phyloP scores from a whole-genome alignment of 192 early-diverging fungal species.

The Entomortierella beljakovae region DNA sequence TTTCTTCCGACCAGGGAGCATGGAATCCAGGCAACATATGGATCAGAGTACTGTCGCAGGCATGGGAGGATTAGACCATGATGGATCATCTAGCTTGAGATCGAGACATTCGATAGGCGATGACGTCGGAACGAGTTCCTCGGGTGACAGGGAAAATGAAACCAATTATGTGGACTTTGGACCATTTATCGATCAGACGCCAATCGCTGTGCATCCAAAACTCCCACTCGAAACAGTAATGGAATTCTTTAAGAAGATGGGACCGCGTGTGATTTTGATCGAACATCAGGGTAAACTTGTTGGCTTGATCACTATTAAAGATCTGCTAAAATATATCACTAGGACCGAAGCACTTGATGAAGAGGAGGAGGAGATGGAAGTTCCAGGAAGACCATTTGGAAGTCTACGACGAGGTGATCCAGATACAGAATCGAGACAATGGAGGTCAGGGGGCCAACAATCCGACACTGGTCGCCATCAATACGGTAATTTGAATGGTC shows the following conservation, averaged over 20 bases:
- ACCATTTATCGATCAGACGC: slow-evolving; percentile 72
- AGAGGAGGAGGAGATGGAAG: slow-evolving; percentile 38
- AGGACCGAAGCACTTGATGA: slow-evolving; percentile 57
- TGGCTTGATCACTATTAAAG: slow-evolving; percentile 83
- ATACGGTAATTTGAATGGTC: not conserved
- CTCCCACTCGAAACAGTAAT: slow-evolving; percentile 78
- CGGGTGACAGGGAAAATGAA: slow-evolving; percentile 25
- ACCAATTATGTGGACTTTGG: slow-evolving; percentile 63
- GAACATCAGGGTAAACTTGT: slow-evolving; percentile 70
- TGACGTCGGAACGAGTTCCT: slow-evolving; percentile 10
- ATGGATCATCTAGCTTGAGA: not conserved
- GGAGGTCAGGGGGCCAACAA: slow-evolving; percentile 12
- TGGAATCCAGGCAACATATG: slow-evolving; percentile 53
- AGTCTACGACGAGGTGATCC: not conserved
- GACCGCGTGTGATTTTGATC: slow-evolving; percentile 77
- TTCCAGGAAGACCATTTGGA: slow-evolving; percentile 6
- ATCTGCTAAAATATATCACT: slow-evolving; percentile 73
- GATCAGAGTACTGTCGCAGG: slow-evolving; percentile 13
- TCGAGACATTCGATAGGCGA: not conserved
- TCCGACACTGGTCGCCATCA: not conserved
- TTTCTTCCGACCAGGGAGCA: slow-evolving; percentile 56
- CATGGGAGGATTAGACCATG: slow-evolving; percentile 29
- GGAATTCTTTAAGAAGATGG: slow-evolving; percentile 88
- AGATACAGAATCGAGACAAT: slow-evolving; percentile 12
- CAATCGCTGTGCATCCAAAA: slow-evolving; percentile 77